Conservation (phyloP, 495 filamentous ascomycete genomes). For the Lophium mytilinum region DNA sequence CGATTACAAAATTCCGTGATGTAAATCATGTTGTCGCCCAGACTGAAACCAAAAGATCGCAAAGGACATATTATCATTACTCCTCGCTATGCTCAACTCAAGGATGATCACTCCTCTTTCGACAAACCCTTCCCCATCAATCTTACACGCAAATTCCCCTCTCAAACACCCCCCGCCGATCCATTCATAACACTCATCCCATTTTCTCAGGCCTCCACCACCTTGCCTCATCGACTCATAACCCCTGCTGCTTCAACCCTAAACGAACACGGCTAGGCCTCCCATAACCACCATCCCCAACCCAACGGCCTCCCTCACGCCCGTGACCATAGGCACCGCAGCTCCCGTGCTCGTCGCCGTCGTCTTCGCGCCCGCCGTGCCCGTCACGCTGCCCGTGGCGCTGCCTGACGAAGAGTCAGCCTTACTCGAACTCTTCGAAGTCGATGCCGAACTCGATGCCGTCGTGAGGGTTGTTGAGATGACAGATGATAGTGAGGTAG, state of each 20-base stretch:
- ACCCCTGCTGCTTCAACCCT: neutral
- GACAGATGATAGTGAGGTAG: constrained; percentile 51
- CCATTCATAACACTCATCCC: too few relatives aligned
- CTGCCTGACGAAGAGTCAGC: neutral
- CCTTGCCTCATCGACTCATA: too few relatives aligned
- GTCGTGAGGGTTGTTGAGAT: constrained; percentile 28
- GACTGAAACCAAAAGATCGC: too few relatives aligned
- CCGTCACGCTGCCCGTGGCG: neutral
- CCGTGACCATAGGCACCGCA: neutral
- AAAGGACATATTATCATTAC: too few relatives aligned
- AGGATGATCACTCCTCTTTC: too few relatives aligned
- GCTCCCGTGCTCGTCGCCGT: neutral
- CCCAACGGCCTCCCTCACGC: neutral
- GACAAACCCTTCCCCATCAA: too few relatives aligned
- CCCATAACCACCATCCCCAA: neutral
- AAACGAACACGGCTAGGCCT: neutral
- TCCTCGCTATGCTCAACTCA: too few relatives aligned
- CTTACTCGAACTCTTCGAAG: neutral
- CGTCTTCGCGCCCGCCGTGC: neutral
- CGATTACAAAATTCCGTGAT: too few relatives aligned
- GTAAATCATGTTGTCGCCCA: too few relatives aligned
- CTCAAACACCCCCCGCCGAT: too few relatives aligned
- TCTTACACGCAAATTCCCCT: too few relatives aligned
- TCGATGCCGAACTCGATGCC: neutral
- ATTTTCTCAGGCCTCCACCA: too few relatives aligned